Conservation (phyloP, 257 asterid genomes). For the Solanum bulbocastanum region DNA sequence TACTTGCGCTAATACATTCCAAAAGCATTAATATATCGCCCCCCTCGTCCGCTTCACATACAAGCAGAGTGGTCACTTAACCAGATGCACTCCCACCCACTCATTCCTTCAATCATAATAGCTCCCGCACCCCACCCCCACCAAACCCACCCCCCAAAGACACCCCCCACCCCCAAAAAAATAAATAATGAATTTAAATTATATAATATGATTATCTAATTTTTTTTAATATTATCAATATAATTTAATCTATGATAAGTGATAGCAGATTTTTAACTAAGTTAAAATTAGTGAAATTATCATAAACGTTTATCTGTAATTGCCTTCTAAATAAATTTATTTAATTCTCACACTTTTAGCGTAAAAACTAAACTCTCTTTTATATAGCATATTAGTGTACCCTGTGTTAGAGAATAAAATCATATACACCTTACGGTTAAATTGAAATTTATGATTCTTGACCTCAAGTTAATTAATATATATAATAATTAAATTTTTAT, state of each 20-base stretch:
- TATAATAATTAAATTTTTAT: not conserved
- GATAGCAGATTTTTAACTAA: not conserved
- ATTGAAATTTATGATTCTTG: not conserved
- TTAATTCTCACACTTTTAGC: not conserved
- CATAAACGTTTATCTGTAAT: not conserved
- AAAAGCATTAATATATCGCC: slow-evolving; percentile 37
- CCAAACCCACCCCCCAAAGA: too few relatives aligned
- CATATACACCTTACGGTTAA: not conserved
- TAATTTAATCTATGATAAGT: not conserved
- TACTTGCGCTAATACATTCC: slow-evolving; percentile 26
- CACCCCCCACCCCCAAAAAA: not conserved
- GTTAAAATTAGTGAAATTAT: not conserved
- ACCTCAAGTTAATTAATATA: not conserved
- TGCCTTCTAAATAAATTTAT: not conserved
- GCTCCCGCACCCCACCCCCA: not conserved
- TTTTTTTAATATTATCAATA: not conserved
- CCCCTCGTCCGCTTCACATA: slow-evolving; percentile 65
- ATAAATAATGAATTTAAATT: not conserved
- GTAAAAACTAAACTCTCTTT: not conserved
- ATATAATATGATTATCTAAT: not conserved
- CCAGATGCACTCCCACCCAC: slow-evolving; percentile 40
- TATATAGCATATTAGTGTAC: not conserved
- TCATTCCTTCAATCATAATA: slow-evolving; percentile 28
- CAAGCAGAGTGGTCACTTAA: slow-evolving; percentile 11
- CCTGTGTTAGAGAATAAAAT: not conserved